Base-by-base conservation (phyloP, 768 basidiomycete genomes). In the Solioccasus polychromus region DNA sequence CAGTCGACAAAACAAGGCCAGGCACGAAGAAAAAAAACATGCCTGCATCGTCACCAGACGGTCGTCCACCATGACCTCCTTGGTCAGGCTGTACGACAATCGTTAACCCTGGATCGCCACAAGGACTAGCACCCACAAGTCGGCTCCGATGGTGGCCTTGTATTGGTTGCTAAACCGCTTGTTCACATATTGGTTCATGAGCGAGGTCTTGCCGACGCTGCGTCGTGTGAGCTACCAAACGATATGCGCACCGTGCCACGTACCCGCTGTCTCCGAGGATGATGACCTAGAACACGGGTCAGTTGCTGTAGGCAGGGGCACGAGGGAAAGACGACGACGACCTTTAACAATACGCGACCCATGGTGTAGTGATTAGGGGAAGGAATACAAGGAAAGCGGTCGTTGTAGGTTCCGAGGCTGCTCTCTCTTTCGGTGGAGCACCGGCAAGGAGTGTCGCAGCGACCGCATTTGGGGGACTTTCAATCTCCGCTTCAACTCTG, bases 151-250 rank as follows among this genome's bases (percentile, higher is more conserved):
- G 51, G 96, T 98, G 15, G 96, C 96, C 74, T 98, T 98, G 80
- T 99, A 99, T 73, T 97, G 95, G 72, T 94, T 96, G 68, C 89
- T 92, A 71, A 98, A 99, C 51, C 96, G 88, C 71, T 97, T 98
- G 82, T 97, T 98, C 54, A 99, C 96, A 74, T 96, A 98, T 72
- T 99, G 96, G 75, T 97, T 97, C 96, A 99, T 99, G 60, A 99
- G 86, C 23, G 95, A 98, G 32, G 96, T 98, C 86, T 98, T 98
- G 34, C 94, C 95, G 67, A 97, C 95, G 47, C 94, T 94, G 59
- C 15, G 42, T 25, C 45, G 30, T 35, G 24, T 52, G 47, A 51
- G 52, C 34, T 43, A 45, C 34, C 30, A 57, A 42, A 30, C 35
- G 31, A 24, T 29, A 22, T 19, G 41, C 24, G 28, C 39, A 24